Evolutionary conservation across 805 yeast genomes (phyloP).

Genomic region (Kodamaea fukazawae): DNA sequence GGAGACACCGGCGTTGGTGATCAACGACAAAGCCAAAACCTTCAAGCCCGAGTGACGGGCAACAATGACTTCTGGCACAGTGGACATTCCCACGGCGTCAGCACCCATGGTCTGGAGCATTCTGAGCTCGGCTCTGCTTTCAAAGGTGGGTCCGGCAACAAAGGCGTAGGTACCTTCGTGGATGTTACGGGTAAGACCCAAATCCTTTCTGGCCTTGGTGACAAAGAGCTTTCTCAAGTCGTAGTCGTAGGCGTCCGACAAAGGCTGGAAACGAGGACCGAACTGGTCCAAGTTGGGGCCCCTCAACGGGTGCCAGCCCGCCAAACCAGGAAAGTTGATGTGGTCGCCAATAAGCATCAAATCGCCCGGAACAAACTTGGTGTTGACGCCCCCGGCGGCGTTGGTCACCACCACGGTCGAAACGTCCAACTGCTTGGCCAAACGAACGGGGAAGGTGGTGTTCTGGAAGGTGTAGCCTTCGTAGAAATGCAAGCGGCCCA

Average conservation of each 20-base stretch:
- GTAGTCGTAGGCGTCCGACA: conserved; percentile 86
- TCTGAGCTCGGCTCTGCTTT: conserved; percentile 88
- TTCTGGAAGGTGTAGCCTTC: conserved; percentile 86
- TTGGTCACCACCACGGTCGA: conserved; percentile 76
- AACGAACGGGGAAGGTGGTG: conserved; percentile 83
- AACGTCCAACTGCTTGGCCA: conserved; percentile 63
- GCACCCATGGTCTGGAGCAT: conserved; percentile 71
- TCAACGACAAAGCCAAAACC: conserved; percentile 80
- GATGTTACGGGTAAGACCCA: conserved; percentile 54
- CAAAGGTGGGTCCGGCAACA: conserved; percentile 93
- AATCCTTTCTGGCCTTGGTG: conserved; percentile 45
- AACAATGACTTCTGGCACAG: conserved; percentile 92
- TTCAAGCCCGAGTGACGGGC: conserved; percentile 85
- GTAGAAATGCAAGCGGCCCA: conserved; percentile 87
- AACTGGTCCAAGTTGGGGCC: conserved; percentile 79
- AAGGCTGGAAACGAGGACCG: conserved; percentile 86
- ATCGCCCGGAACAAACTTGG: conserved; percentile 72
- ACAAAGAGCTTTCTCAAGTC: conserved; percentile 63
- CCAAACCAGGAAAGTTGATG: conserved; percentile 84
- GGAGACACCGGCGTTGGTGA: conserved; percentile 79
- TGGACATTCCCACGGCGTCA: conserved; percentile 96
- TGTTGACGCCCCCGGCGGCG: conserved; percentile 90
- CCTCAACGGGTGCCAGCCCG: conserved; percentile 82
- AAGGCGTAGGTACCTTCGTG: conserved; percentile 86
- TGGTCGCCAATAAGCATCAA: conserved; percentile 90